Base-by-base conservation (phyloP, 371 early-diverging fungal species). In the Zopfochytrium polystomum region DNA sequence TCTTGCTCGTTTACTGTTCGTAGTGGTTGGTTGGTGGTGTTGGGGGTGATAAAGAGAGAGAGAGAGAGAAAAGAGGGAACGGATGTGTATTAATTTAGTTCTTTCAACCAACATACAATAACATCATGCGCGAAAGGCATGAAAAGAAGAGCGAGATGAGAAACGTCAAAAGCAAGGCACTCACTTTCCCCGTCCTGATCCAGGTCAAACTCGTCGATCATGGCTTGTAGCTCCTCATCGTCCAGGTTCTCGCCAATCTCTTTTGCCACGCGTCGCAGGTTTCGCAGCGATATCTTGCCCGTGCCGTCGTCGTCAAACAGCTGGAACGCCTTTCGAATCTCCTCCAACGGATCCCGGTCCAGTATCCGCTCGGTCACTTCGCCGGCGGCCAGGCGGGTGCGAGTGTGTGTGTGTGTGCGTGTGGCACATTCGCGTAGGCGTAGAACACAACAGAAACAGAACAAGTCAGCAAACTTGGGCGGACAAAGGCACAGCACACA, bases 191-290 rank as follows among this genome's bases (percentile, higher is more conserved):
- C 87, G 63, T 90, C 88, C 57, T 83, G 77, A 66, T 87, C 85
- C 68, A 86, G 53, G 63, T 90, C 90, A 80, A 90, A 90, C 78
- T 67, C 89, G 29, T 90, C 89, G 56, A 89, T 83, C 89, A 89
- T 87, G 52, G 81, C 86, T 44, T 78, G 79, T n/a, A 90, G 63
- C 53, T 88, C 88, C 53, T 82, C 87, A 38, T 90, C 87, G 43
- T 81, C 81, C 51, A 90, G 67, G 46, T 71, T 78, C 72, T 90
- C 90, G 25, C 89, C 90, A 44, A 90, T 80, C 66, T 90, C 90
- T 47, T 82, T 79, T 0, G 90, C 89, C 42, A 90, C 82, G 3
- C 84, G 72, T 34, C 85, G 72, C 52, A 90, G 66, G 63, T 82
- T 83, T 5, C 78, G 45, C 30, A 82, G 65, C 2, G 82, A 75